phyloP scores from a whole-genome alignment of 495 filamentous ascomycete species.

The Penicillium dipodomyicola region DNA sequence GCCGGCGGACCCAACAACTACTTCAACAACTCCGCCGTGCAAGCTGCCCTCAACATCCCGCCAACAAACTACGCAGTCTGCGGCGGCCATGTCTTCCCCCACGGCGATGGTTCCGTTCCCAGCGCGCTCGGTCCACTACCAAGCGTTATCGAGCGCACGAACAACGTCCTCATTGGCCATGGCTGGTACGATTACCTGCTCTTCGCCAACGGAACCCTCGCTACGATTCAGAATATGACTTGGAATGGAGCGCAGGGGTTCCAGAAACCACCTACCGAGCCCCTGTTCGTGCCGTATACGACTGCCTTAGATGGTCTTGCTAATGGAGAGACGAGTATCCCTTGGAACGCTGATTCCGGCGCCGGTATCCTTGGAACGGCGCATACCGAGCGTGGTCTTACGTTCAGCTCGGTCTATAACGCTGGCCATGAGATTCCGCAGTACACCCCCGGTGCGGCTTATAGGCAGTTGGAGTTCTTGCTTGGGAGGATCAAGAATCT shows the following conservation, averaged over 20 bases:
- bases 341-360: constrained; percentile 36
- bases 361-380: constrained; percentile 60
- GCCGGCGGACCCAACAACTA: constrained; percentile 60
- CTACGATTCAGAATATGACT: constrained; percentile 82
- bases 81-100: constrained; percentile 54
- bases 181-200: constrained; percentile 58
- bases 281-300: constrained; percentile 66
- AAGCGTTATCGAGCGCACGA: constrained; percentile 66
- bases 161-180: constrained; percentile 68
- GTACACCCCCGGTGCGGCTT: constrained; percentile 61
- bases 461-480: constrained; percentile 66
- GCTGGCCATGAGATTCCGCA: constrained; percentile 63
- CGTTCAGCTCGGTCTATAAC: constrained; percentile 57
- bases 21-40: constrained; percentile 76
- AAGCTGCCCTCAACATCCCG: constrained; percentile 70
- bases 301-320: constrained; percentile 35
- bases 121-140: constrained; percentile 56
- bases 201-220: constrained; percentile 63
- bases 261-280: constrained; percentile 51
- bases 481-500: constrained; percentile 57
- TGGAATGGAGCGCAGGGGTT: constrained; percentile 75
- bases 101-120: constrained; percentile 48
- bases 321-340: constrained; percentile 11
- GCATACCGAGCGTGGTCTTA: constrained; percentile 67
- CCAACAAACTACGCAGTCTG: constrained; percentile 62